Evolutionary conservation across 441 rosid genomes (phyloP), one percentile per base, ranked within the genome.

Genomic region (Croton setiger): DNA sequence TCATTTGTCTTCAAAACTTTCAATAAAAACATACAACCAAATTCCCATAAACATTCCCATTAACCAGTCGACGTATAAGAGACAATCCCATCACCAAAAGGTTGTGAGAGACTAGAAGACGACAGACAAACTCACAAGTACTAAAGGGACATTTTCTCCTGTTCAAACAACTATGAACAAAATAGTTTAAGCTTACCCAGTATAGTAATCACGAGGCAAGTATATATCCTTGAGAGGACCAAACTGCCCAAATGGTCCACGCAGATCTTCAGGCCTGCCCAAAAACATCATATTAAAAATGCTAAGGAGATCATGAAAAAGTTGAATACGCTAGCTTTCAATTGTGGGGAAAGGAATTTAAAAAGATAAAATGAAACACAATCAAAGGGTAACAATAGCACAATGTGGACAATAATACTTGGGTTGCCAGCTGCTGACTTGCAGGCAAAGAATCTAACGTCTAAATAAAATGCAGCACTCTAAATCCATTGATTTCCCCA

Each of bases 211-310:
- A 23, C 93, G 87, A 53, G 98, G 99, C 88, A 94, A 76, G 72
- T 92, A 90, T 49, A 94, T 66, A 69, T 94, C 99, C 87, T 90
- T 94, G 54, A 94, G 83, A 60, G 83, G 94, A 70, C 99, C 99
- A 85, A 92, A 92, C 72, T 75, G 85, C 39, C 87, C 94, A 78
- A 94, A 94, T 12, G 94, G 91, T 65, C 87, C 79, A 3, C 89
- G 90, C 1, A 94, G 81, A 74, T 94, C 98, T 71, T 90, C 96
- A 15, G 85, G 89, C 85, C 99, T 94, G 88, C 59, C 77, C 48
- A 71, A 48, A 74, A 45, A 31, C 41, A 65, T 48, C 21, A 20
- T 39, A 39, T 1, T 9, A 27, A 57, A 44, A 15, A 44, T 44
- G 27, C 45, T 52, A 18, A 49, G 69, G 33, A 36, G 31, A 39